Base-by-base conservation (phyloP, 306 rosid species). In the Senna tora region DNA sequence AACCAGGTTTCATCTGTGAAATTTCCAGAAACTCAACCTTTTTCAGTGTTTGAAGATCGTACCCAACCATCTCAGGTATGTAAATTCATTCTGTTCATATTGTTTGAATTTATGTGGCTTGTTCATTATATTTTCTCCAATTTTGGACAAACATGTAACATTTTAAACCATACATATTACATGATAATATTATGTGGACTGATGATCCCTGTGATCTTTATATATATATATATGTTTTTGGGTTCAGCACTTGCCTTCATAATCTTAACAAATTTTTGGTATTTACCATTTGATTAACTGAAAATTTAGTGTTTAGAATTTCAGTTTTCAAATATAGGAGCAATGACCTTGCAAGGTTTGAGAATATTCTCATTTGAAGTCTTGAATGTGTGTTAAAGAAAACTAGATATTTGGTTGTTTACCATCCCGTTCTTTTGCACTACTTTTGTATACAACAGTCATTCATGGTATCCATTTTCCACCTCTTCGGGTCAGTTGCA, bases 61-160 rank as follows among this genome's bases (percentile, higher is more conserved):
- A 88, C 92, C 7, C 92, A 77, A 33, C 91, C 91, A 79, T 91
- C 99, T 72, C 99, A 86, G 96, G 97, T 75, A 82, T 62, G 89
- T 72, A 61, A 53, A 64, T 13, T 77, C 57, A 15, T 78, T 21
- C 5, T 25, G 13, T 58, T 17, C 39, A 22, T 77, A 14, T 55
- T 75, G 21, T 76, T 67, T 70, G 51, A 57, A 59, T 53, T 38
- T 55, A 43, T 64, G 65, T 61, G 58, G n/a, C 49, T 71, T 71
- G 41, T 50, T 20, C 56, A 28, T 77, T 57, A 12, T 17, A 41
- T 25, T 39, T 60, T 14, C 41, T 60, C n/a, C 12, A 19, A 32
- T 49, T 77, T 28, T 53, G 72, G 58, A 54, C 34, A 70, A 53
- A 21, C 32, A 59, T 76, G 28, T n/a, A 38, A n/a, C 50, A 42